Conservation (phyloP, 495 filamentous ascomycete genomes). For the Aspergillus taichungensis region DNA sequence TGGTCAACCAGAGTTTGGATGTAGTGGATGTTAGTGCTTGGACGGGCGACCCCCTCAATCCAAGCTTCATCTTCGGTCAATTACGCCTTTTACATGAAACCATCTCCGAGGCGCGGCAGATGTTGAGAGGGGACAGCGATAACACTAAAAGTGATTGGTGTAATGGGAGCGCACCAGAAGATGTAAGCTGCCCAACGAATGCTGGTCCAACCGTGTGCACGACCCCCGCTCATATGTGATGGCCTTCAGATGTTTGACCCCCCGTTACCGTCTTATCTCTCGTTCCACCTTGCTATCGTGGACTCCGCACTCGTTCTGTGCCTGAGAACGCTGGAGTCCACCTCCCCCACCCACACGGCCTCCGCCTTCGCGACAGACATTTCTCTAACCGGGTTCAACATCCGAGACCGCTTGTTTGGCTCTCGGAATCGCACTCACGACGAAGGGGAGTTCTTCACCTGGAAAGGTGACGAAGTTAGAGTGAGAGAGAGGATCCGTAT, state of each 20-base stretch:
- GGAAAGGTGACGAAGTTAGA: constrained; percentile 61
- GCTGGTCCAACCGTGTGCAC: neutral
- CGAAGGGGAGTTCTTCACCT: constrained; percentile 67
- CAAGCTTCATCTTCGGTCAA: constrained; percentile 68
- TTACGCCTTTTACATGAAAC: constrained; percentile 68
- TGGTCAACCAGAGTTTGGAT: constrained; percentile 72
- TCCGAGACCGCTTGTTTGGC: constrained; percentile 48
- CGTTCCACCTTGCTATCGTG: constrained; percentile 67
- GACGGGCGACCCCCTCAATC: constrained; percentile 49
- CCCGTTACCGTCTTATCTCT: constrained; percentile 48
- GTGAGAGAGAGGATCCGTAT: constrained; percentile 87
- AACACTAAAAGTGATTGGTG: constrained; percentile 47
- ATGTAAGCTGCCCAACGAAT: constrained; percentile 25
- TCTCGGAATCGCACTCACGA: constrained; percentile 62
- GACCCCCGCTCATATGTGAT: neutral
- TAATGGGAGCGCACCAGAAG: constrained; percentile 44
- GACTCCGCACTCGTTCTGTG: constrained; percentile 71
- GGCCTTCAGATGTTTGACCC: constrained; percentile 44
- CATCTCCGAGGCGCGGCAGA: constrained; percentile 56
- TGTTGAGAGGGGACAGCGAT: constrained; percentile 41
- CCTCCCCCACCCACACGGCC: constrained; percentile 49
- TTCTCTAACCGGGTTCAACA: constrained; percentile 46
- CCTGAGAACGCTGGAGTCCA: constrained; percentile 68
- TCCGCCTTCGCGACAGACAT: constrained; percentile 46
- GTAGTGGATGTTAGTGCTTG: constrained; percentile 67